Evolutionary conservation across 2,329 filamentous ascomycete genomes (phyloP), one percentile per base, ranked within the genome.

Genomic region (Alternaria hordeiaustralica): DNA sequence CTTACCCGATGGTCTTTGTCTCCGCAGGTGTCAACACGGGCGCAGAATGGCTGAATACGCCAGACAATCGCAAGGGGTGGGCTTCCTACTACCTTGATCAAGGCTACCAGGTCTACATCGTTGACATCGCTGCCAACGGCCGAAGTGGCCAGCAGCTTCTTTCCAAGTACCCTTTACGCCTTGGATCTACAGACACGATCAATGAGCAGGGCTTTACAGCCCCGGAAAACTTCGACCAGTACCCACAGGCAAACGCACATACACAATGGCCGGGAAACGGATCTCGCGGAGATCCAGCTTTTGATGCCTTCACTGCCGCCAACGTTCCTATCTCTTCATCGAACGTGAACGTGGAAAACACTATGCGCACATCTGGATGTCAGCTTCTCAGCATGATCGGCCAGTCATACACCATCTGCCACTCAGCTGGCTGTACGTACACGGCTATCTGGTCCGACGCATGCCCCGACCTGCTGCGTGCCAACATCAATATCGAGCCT

Each of bases 401-500:
- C 45, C 63, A 68, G 47, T 69, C 66, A 21, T 72, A 68, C 58
- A 63, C 64, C 6, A 49, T 72, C 30, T 68, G 64, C 26, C 70
- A 72, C 54, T 72, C 69, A 13, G 64, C 66, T 13, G 72, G 70
- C 21, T 68, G 68, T 30, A 67, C 70, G 5, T 67, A 73, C 26
- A 67, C 71, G 6, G 62, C 67, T 25, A 65, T 74, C 55, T 66
- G 70, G 58, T 68, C 68, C 12, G 69, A 74, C 51, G 66, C 66
- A 47, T 72, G 71, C 56, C 72, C 72, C 13, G 36, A 65, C 10
- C 46, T 71, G 6, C 43, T 73, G n/a, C 66, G 63, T 26, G 68
- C 64, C 43, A 73, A 64, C 44, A 68, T 74, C 60, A 72, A 73
- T 55, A 64, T 73, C 25, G 71, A 74, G 57, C 66, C 70, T 12